Conservation (phyloP, 106 monocot genomes). For the Acanthochlamys bracteata region DNA sequence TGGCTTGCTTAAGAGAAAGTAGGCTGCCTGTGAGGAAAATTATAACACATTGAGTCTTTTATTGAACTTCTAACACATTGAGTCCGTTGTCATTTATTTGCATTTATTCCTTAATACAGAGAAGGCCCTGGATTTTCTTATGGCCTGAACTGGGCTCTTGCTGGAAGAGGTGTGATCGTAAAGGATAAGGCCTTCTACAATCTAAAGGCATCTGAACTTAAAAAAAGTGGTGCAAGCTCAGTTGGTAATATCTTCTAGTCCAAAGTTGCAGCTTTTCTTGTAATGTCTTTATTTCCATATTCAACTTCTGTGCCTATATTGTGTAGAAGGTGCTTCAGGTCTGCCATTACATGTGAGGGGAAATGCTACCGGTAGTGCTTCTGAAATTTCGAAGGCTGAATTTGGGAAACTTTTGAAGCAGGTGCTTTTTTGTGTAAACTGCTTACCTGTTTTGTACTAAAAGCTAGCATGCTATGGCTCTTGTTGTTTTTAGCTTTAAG, state of each 20-base stretch:
- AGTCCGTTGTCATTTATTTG: too few relatives aligned
- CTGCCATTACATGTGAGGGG: slow-evolving; percentile 67
- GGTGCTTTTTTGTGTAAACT: too few relatives aligned
- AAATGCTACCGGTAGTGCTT: slow-evolving; percentile 36
- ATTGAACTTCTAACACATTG: too few relatives aligned
- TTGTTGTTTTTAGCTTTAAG: too few relatives aligned
- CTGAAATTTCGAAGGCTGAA: slow-evolving; percentile 65
- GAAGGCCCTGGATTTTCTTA: slow-evolving; percentile 46
- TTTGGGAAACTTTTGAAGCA: slow-evolving; percentile 80
- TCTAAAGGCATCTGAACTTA: slow-evolving; percentile 54
- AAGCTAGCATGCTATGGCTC: too few relatives aligned
- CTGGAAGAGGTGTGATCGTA: slow-evolving; percentile 73
- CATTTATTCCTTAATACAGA: slow-evolving; percentile 15
- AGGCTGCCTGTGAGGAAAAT: too few relatives aligned
- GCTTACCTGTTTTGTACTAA: too few relatives aligned
- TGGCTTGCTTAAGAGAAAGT: too few relatives aligned
- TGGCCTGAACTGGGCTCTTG: slow-evolving; percentile 74
- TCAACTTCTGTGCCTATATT: not conserved
- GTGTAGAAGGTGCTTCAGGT: slow-evolving; percentile 41
- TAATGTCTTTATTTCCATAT: not conserved
- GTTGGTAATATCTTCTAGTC: slow-evolving; percentile 28
- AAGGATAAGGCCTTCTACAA: slow-evolving; percentile 77
- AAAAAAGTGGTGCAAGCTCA: slow-evolving; percentile 39
- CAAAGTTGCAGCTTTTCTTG: not conserved
- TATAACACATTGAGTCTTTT: too few relatives aligned